phyloP scores from a whole-genome alignment of 129 eudicot species.

The Tanacetum coccineum region DNA sequence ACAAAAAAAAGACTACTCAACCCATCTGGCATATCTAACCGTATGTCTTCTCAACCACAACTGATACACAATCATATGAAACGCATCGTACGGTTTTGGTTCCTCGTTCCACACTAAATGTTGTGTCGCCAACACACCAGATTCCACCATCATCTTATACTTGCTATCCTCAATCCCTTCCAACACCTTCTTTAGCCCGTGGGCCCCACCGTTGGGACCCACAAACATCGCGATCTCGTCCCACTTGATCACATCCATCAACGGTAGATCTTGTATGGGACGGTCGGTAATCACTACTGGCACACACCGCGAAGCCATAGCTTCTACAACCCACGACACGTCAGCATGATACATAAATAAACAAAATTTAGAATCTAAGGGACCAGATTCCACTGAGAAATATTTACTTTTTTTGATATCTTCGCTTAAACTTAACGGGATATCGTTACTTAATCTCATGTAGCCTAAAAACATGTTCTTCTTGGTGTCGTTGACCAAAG shows the following conservation, averaged over 20 bases:
- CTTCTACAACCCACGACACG: conserved; percentile 63
- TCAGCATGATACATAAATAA: conserved; percentile 53
- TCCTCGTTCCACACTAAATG: conserved; percentile 77
- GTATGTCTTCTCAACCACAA: conserved; percentile 90
- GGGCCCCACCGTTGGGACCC: conserved; percentile 40
- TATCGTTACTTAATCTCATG: conserved; percentile 26
- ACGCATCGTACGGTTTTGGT: conserved; percentile 88
- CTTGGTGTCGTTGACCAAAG: conserved; percentile 20
- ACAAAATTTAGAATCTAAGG: conserved; percentile 51
- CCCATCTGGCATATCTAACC: conserved; percentile 65
- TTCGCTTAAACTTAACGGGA: conserved; percentile 27
- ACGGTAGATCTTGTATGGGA: conserved; percentile 86
- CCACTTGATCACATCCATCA: conserved; percentile 89
- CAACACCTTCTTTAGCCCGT: conserved; percentile 47
- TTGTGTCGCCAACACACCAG: conserved; percentile 62
- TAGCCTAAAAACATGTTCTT: conserved; percentile 40
- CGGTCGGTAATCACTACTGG: conserved; percentile 86
- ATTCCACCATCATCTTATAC: conserved; percentile 59
- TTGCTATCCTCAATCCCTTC: conserved; percentile 32
- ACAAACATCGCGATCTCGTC: conserved; percentile 62
- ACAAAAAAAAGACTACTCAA: conserved; percentile 11
- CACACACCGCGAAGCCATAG: conserved; percentile 68
- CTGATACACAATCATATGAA: conserved; percentile 90
- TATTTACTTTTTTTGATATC: conserved; percentile 36
- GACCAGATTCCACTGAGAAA: conserved; percentile 45